A percentile compares a stretch with the other conserved stretches of the same genome.
Evolutionary conservation across 2,329 filamentous ascomycete genomes (phyloP).

Genomic region (Colletotrichum sp.): DNA sequence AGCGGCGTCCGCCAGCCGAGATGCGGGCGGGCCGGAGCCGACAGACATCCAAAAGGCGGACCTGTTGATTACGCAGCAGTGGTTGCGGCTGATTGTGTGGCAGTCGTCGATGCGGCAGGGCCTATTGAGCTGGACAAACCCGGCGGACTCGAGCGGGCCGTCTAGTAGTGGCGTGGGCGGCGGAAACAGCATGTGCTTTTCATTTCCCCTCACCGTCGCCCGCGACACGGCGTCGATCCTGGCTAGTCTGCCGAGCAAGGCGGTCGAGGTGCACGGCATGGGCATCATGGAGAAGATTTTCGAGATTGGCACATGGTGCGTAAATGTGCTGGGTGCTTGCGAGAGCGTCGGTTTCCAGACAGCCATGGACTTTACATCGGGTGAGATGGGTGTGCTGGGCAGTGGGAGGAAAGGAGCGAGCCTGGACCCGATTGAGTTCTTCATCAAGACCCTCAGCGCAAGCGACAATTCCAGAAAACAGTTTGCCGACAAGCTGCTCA

Average conservation of each 20-base stretch:
- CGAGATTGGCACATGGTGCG: conserved; percentile 49
- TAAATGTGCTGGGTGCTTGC: conserved; percentile 46
- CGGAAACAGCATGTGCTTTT: conserved; percentile 59
- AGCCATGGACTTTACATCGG: conserved; percentile 35
- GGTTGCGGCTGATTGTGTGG: conserved; percentile 76
- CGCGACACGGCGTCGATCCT: conserved; percentile 56
- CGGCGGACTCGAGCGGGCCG: conserved; percentile 12
- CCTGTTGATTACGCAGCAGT: conserved; percentile 72
- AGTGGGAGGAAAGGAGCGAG: conserved; percentile 35
- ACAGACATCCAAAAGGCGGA: conserved; percentile 74
- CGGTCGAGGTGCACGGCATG: conserved; percentile 53
- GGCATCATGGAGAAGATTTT: conserved; percentile 57
- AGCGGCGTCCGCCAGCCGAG: conserved; percentile 6
- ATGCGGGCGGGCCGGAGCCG: conserved; percentile 36
- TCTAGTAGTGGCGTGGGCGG: not conserved
- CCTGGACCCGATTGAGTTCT: conserved; percentile 48
- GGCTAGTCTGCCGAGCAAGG: conserved; percentile 42
- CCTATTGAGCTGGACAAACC: conserved; percentile 58
- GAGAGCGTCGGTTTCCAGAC: conserved; percentile 29
- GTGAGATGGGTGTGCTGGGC: conserved; percentile 36
- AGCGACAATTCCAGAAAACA: conserved; percentile 48
- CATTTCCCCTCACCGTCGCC: conserved; percentile 67
- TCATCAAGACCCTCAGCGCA: conserved; percentile 47
- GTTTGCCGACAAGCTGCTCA: conserved; percentile 47
- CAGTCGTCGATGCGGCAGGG: conserved; percentile 72